Percentiles rank a stretch among this genome's conserved stretches.
These are phyloP conservation scores for Talaromyces sp. DNA, from an alignment of 2,329 filamentous ascomycete species.

Conservation along the genomic window DNA sequence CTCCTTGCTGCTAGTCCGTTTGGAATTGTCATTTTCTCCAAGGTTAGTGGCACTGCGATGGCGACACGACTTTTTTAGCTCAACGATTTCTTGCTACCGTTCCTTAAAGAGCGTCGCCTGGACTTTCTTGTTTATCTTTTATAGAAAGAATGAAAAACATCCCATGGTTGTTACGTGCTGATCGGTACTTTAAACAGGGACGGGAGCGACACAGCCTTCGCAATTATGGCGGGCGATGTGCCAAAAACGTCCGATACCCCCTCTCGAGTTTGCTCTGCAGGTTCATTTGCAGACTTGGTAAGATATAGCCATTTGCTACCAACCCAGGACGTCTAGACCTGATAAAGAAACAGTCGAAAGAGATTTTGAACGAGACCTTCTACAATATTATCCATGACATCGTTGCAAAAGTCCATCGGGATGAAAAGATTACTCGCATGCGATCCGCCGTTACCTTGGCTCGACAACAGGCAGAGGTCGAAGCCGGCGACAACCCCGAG, in stretches of 20 bases:
- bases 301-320: constrained; percentile 9
- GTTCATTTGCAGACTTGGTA: constrained; percentile 38
- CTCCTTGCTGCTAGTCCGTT: constrained; percentile 10
- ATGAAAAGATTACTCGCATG: constrained; percentile 57
- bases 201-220: background rate
- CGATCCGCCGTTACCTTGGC: constrained; percentile 43
- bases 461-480: constrained; percentile 39
- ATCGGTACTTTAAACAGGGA: background rate
- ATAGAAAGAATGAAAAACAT: background rate
- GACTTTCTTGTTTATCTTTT: background rate
- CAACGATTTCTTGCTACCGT: background rate
- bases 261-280: constrained; percentile 26
- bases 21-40: background rate
- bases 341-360: constrained; percentile 30
- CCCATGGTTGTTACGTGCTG: background rate
- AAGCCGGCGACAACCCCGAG: constrained; percentile 25
- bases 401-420: constrained; percentile 53
- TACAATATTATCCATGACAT: constrained; percentile 57
- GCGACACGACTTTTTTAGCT: background rate
- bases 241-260: constrained; percentile 25
- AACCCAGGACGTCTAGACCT: background rate
- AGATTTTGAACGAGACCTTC: constrained; percentile 53
- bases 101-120: too few species aligned
- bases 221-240: constrained; percentile 18
- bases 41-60: background rate